Base-by-base conservation (phyloP, 1,284 basidiomycete species). In the Irpex sp. region DNA sequence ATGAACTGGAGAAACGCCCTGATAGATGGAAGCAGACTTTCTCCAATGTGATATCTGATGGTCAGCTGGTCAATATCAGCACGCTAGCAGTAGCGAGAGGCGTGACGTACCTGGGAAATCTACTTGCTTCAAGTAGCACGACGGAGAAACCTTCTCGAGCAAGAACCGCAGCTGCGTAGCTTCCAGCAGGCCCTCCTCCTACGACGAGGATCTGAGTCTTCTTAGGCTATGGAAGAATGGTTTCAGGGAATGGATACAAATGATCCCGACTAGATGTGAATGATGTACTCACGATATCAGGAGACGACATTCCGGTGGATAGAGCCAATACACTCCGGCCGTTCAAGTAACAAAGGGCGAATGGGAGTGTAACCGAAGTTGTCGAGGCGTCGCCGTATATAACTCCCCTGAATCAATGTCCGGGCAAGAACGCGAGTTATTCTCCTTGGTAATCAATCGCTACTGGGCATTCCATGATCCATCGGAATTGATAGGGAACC, bases 61-160 rank as follows among this genome's bases (percentile, higher is more conserved):
- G 21, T 8, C 15, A 17, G 40, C 40, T 9, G 40, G 11, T 44
- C 15, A 15, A 44, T 44, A 44, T 44, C 11, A 44, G 40, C 11
- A 15, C 8, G 40, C 40, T 26, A 26, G 40, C 40, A 11, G 15
- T 15, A 44, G 15, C 40, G 40, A 44, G 40, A 15, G 40, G 40
- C 51, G 26, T 51, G 15, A 44, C 44, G 13, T 55, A 73, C 84
- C 87, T 79, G 57, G 88, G 89, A 72, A 89, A 90, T 67, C 83
- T 81, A n/a, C 81, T 77, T 2, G 83, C 79, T 73, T 91, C 88
- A 26, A 90, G 75, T n/a, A 91, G 67, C 9, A 82, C 83, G 55
- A 89, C 87, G 52, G 84, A 75, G 38, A 88, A 71, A 1, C 89
- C 89, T 75, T 91, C 89, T 51, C 85, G 76, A 3, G 86, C 85